Base-by-base conservation (phyloP, 176 grass and related monocot genomes). In the Oropetium thomaeum region DNA sequence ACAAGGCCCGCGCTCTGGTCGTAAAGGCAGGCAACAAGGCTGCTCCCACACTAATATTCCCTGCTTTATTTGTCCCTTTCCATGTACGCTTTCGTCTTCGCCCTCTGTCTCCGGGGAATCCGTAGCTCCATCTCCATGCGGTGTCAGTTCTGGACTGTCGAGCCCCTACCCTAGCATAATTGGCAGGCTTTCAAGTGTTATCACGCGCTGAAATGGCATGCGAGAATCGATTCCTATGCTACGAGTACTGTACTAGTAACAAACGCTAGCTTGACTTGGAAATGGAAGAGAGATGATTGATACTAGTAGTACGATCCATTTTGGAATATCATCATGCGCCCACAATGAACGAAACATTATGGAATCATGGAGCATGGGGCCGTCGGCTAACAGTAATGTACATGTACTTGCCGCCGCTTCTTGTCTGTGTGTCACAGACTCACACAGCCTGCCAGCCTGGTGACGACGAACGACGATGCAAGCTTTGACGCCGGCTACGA, bases 21-120 rank as follows among this genome's bases (percentile, higher is more conserved):
- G 84, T 32, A 75, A 70, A 86, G 83, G 44, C 22, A 10, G 5
- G 45, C 45, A 73, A 35, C 55, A 45, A 25, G 26, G 54, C 4
- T 33, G 53, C 40, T 34, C 60, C n/a, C n/a, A n/a, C 55, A 62
- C 29, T 11, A 43, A 66, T 66, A 66, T 81, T 73, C 68, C 25
- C 55, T 20, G 48, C 63, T 31, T 67, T 66, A 27, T 13, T 11
- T 66, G 65, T 39, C 68, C 33, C 65, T 69, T 70, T 60, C 20
- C 13, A 32, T 34, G 73, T 14, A 29, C 7, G 55, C 55, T 70
- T 69, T 60, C 40, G 54, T 70, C 39, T 31, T 12, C 52, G 62
- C 58, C 1, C 44, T 52, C 35, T 74, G 74, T 65, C 42, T 29
- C 74, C 75, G 61, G 43, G 78, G 66, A 58, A 63, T 69, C 65